phyloP scores from a whole-genome alignment of 768 basidiomycete genomes.

The Jaapia argillacea region DNA sequence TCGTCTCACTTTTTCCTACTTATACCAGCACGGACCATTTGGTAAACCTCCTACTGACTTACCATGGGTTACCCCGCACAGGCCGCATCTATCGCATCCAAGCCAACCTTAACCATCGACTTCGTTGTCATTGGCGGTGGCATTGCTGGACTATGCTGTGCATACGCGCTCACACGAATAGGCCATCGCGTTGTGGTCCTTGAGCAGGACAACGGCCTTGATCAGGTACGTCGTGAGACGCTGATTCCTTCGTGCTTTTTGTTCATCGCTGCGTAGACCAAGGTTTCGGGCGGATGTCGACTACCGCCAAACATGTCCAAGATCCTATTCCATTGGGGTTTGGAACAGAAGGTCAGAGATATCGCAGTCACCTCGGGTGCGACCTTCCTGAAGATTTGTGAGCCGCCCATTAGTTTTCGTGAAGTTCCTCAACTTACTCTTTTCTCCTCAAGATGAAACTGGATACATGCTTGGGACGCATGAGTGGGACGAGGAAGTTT shows the following conservation, averaged over 20 bases:
- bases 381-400: constrained; percentile 13
- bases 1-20: no score
- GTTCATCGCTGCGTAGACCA: background rate
- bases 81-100: constrained; percentile 2
- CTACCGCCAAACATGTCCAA: constrained; percentile 52
- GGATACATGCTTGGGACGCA: constrained; percentile 35
- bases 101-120: constrained; percentile 12
- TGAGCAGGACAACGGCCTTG: constrained; percentile 18
- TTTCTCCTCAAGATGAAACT: constrained; percentile 26
- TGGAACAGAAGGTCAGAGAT: constrained; percentile 29
- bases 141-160: constrained; percentile 24
- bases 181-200: constrained; percentile 27
- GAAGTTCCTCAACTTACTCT: no score
- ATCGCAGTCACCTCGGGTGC: constrained; percentile 15
- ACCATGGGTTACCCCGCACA: no score
- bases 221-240: constrained; percentile 13
- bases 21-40: no score
- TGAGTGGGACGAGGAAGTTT: constrained; percentile 34
- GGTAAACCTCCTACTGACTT: no score
- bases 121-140: constrained; percentile 25
- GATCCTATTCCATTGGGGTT: constrained; percentile 46
- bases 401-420: no score
- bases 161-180: constrained; percentile 21
- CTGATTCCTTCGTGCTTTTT: background rate
- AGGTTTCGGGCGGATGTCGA: constrained; percentile 25